Percentiles rank a stretch among this genome's conserved stretches.
Conservation (phyloP, 371 early-diverging fungal genomes). For the Mucor circinelloides region DNA sequence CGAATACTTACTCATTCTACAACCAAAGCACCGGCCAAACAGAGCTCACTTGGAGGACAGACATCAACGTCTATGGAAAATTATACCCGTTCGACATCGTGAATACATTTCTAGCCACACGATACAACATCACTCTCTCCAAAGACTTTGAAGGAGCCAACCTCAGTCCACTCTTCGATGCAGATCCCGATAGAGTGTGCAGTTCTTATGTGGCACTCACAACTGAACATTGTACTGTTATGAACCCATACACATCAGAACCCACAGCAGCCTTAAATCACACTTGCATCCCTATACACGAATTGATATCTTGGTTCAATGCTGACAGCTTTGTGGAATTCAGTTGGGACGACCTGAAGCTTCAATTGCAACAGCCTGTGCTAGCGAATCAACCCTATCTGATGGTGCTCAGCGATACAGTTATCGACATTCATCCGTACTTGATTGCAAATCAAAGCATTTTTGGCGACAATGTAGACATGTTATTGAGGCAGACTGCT, state of each 20-base stretch:
- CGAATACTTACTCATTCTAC: slow-evolving; percentile 33
- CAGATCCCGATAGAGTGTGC: background rate
- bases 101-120: background rate
- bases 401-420: slow-evolving; percentile 8
- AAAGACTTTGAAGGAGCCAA: slow-evolving; percentile 10
- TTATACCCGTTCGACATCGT: slow-evolving; percentile 11
- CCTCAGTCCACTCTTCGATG: slow-evolving; percentile 9
- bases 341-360: slow-evolving; percentile 1
- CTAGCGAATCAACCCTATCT: background rate
- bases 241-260: background rate
- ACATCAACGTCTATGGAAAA: slow-evolving; percentile 8
- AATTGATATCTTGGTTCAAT: background rate
- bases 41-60: slow-evolving; percentile 2
- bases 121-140: slow-evolving; percentile 1
- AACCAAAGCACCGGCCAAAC: slow-evolving; percentile 35
- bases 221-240: background rate
- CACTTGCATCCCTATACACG: background rate
- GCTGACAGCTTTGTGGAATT: slow-evolving; percentile 1
- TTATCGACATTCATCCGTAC: slow-evolving; percentile 5
- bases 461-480: slow-evolving; percentile 29
- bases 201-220: background rate
- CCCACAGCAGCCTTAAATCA: background rate
- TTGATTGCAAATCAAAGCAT: background rate
- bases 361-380: background rate
- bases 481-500: slow-evolving; percentile 32